Base-by-base conservation (phyloP, 352 stramenopile genomes). In the Pythium utonaiense region DNA sequence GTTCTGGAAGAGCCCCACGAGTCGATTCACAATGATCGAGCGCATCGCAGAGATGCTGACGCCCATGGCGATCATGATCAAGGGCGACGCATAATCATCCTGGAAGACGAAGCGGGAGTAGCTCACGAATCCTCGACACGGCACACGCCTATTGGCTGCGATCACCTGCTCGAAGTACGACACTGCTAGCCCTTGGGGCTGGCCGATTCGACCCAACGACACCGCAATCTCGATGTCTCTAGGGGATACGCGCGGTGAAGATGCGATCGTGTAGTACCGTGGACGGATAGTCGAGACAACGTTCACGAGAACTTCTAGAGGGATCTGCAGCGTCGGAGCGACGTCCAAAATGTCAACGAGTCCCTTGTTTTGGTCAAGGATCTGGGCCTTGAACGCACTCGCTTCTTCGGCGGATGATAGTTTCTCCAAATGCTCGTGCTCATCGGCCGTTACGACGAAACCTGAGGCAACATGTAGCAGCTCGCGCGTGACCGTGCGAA, bases 191-290 rank as follows among this genome's bases (percentile, higher is more conserved):
- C 65, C 66, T 4, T 73, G 68, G 41, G 75, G 61, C 30, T 71
- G 4, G 70, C 45, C 25, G 1, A 74, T 48, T 19, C 89, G 65
- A 7, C 96, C 84, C 16, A 99, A 64, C n/a, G 89, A 76, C 13
- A 98, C 85, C 0, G 89, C 97, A 48, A 98, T 70, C 44, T 98
- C 88, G 31, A 98, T 82, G 4, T 73, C 69, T 3, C 74, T 77
- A 4, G 91, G 80, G 57, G 91, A 69, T 25, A 87, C 62, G 42
- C 61, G 62, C 14, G 78, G 71, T n/a, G 88, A 98, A 1, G 88
- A 98, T 1, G 89, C 85, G 57, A 99, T 98, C 1, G 94, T 98
- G 70, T 98, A 98, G 50, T 94, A 88, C 1, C 95, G 78, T 9
- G 95, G 91, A 57, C 96, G 86, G 27, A 98, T 77, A 22, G 82